A percentile compares a stretch with the other conserved stretches of the same genome.
These are phyloP conservation scores for Anthoceros angustus DNA, from an alignment of 225 moss, liverwort and hornwort genomes.

Conservation along the genomic window DNA sequence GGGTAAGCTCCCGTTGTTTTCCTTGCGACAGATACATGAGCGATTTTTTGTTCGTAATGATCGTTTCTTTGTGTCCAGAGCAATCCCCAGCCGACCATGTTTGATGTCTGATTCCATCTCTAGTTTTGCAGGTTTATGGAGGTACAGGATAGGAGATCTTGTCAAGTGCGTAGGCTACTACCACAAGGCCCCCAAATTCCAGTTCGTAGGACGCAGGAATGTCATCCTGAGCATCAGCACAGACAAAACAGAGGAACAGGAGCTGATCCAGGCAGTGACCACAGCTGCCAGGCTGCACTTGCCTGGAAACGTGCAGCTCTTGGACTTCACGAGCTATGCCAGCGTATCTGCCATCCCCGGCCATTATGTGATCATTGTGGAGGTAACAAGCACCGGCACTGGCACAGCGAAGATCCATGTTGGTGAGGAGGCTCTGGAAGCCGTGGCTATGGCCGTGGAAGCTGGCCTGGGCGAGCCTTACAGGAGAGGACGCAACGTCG, in stretches of 20 bases:
- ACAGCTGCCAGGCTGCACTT: conserved; percentile 20
- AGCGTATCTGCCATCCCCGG: conserved; percentile 37
- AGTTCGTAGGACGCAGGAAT: conserved; percentile 48
- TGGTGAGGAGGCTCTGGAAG: background rate
- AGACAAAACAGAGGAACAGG: conserved; percentile 64
- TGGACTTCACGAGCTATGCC: conserved; percentile 47
- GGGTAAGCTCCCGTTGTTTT: conserved; percentile 17
- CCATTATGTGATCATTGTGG: conserved; percentile 58
- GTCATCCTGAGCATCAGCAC: conserved; percentile 42
- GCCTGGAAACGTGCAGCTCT: conserved; percentile 35
- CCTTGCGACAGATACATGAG: conserved; percentile 23
- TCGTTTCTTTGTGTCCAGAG: background rate
- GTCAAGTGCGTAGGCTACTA: conserved; percentile 52
- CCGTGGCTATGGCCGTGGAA: background rate
- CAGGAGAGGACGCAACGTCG: background rate
- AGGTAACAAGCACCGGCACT: conserved; percentile 13
- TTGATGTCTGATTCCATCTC: background rate
- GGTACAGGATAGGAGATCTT: conserved; percentile 65
- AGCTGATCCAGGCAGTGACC: conserved; percentile 41
- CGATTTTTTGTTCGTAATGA: background rate
- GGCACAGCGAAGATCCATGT: background rate
- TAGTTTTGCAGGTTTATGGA: conserved; percentile 44
- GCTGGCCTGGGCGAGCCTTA: background rate
- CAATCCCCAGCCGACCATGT: background rate
- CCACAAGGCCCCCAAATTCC: conserved; percentile 36